These are phyloP conservation scores for Fraxinus anomala DNA, from an alignment of 257 asterid species.

Conservation along the genomic window DNA sequence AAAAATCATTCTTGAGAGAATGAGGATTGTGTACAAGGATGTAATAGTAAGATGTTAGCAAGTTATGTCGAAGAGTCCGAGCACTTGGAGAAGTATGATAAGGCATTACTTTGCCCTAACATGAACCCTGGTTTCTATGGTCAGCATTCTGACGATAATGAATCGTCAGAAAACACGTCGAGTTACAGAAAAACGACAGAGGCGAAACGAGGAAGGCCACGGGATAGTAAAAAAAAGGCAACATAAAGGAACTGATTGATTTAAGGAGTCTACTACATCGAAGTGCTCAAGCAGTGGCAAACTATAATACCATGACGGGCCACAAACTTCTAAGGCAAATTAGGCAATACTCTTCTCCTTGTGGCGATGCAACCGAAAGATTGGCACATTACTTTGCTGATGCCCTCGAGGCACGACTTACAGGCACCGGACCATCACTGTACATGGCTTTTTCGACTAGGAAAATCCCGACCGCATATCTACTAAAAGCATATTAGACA, in stretches of 20 bases:
- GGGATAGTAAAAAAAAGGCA: constrained; percentile 17
- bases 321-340: constrained; percentile 27
- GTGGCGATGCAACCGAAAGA: constrained; percentile 41
- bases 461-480: constrained; percentile 27
- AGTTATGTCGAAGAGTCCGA: constrained; percentile 13
- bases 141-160: neutral
- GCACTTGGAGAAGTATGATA: constrained; percentile 24
- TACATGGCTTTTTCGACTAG: constrained; percentile 12
- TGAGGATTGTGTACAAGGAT: neutral
- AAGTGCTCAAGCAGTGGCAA: constrained; percentile 38
- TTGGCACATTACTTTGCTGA: constrained; percentile 37
- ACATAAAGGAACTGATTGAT: constrained; percentile 33
- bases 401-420: constrained; percentile 43
- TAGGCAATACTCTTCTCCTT: constrained; percentile 40
- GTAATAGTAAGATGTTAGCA: constrained; percentile 27
- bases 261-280: constrained; percentile 29
- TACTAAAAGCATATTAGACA: constrained; percentile 33
- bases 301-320: constrained; percentile 21
- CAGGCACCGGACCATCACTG: constrained; percentile 34
- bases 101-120: constrained; percentile 24
- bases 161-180: neutral
- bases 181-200: neutral
- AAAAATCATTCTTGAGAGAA: constrained; percentile 8
- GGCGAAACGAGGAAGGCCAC: constrained; percentile 42
- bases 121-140: constrained; percentile 31